Evolutionary conservation across 2,329 filamentous ascomycete genomes (phyloP).

Genomic region (Annulohypoxylon truncatum): DNA sequence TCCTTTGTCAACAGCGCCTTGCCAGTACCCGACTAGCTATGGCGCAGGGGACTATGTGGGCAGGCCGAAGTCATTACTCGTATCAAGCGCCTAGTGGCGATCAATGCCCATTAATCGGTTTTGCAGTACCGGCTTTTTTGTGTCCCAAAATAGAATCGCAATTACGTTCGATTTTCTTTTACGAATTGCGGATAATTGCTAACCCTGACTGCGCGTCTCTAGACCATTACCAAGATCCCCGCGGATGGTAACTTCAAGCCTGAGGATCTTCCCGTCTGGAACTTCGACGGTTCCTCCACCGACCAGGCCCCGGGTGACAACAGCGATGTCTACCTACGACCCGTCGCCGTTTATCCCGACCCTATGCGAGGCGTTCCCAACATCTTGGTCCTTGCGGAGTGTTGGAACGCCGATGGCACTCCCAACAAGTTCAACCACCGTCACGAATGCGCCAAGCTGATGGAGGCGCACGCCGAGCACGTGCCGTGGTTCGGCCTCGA

Average conservation of each 20-base stretch:
- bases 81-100: conserved; percentile 34
- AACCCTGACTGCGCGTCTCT: conserved; percentile 16
- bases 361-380: conserved; percentile 92
- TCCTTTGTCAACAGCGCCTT: conserved; percentile 26
- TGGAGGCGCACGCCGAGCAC: conserved; percentile 85
- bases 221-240: conserved; percentile 62
- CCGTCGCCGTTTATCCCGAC: conserved; percentile 88
- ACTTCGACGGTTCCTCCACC: conserved; percentile 83
- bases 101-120: conserved; percentile 6
- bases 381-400: conserved; percentile 93
- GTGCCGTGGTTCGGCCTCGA: conserved; percentile 98
- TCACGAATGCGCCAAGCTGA: conserved; percentile 88
- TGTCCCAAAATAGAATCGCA: neutral
- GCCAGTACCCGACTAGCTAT: conserved; percentile 22
- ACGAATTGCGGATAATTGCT: conserved; percentile 5
- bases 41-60: conserved; percentile 32
- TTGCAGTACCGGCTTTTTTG: conserved; percentile 6
- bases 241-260: conserved; percentile 59
- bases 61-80: conserved; percentile 22
- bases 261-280: conserved; percentile 66
- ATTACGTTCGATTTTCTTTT: neutral
- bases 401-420: conserved; percentile 91
- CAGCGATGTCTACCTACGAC: conserved; percentile 97
- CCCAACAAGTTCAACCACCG: conserved; percentile 99
- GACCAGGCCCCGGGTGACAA: conserved; percentile 93